phyloP scores from a whole-genome alignment of 495 filamentous ascomycete species.

The Cercophora sp. region DNA sequence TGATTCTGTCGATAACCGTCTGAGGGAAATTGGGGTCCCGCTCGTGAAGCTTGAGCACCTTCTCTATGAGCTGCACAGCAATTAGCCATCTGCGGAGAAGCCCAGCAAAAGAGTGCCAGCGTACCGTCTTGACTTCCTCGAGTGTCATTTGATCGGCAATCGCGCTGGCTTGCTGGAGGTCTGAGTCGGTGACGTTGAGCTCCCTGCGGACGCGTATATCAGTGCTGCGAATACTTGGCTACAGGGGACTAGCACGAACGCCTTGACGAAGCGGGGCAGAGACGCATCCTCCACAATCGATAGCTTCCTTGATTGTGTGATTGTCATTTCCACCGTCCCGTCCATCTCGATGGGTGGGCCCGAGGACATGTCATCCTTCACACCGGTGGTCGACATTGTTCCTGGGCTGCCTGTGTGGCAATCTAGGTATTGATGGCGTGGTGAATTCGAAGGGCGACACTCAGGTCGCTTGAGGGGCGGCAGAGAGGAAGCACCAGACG shows the following conservation, averaged over 20 bases:
- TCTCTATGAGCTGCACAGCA: conserved; percentile 22
- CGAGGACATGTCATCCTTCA: too few relatives aligned
- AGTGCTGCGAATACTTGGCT: neutral
- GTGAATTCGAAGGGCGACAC: too few relatives aligned
- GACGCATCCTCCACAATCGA: too few relatives aligned
- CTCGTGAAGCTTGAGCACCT: conserved; percentile 32
- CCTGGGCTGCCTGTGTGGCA: too few relatives aligned
- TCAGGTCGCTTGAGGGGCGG: too few relatives aligned
- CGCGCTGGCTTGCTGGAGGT: conserved; percentile 25
- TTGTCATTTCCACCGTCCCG: neutral
- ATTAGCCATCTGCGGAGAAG: conserved; percentile 6
- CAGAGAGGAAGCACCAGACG: too few relatives aligned
- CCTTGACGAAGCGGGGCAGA: conserved; percentile 11
- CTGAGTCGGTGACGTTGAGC: conserved; percentile 26
- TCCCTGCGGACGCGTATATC: neutral
- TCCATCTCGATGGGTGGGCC: too few relatives aligned
- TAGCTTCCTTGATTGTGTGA: too few relatives aligned
- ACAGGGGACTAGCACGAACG: neutral
- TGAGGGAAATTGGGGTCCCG: conserved; percentile 38
- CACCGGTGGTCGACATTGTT: too few relatives aligned
- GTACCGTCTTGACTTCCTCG: conserved; percentile 16
- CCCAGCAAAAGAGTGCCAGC: too few relatives aligned
- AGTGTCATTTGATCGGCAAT: conserved; percentile 23
- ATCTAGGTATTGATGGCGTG: too few relatives aligned
- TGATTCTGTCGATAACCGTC: conserved; percentile 27